Conservation (phyloP, 192 early-diverging fungal genomes). For the Backusella luteola region DNA sequence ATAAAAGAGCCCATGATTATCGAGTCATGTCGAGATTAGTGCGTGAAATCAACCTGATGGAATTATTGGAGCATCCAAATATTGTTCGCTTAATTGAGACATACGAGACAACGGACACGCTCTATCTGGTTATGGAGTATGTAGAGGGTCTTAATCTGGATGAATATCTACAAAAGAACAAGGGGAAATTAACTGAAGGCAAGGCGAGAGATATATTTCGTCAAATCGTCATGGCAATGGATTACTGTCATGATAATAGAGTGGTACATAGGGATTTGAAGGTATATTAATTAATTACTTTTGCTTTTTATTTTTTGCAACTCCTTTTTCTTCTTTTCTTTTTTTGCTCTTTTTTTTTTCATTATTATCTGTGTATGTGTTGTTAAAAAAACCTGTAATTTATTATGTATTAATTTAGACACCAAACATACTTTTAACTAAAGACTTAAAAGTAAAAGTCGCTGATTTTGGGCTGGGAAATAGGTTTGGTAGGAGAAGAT, state of each 20-base stretch:
- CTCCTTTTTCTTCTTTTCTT: not conserved
- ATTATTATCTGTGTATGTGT: not conserved
- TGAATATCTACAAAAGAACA: slow-evolving; percentile 72
- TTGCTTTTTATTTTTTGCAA: not conserved
- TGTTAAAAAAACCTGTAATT: not conserved
- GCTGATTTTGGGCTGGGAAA: slow-evolving; percentile 94
- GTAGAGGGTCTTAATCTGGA: slow-evolving; percentile 82
- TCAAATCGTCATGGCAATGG: slow-evolving; percentile 76
- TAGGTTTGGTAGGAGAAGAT: slow-evolving; percentile 64
- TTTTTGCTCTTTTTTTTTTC: not conserved
- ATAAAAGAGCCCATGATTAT: slow-evolving; percentile 48
- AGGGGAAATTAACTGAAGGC: slow-evolving; percentile 72
- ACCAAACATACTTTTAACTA: slow-evolving; percentile 84
- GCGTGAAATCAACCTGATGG: slow-evolving; percentile 76
- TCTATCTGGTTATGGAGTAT: slow-evolving; percentile 88
- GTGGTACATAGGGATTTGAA: slow-evolving; percentile 88
- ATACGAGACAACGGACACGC: slow-evolving; percentile 72
- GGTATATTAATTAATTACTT: slow-evolving; percentile 37
- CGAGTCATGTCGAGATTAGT: slow-evolving; percentile 62
- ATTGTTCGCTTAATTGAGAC: slow-evolving; percentile 88
- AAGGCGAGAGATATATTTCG: slow-evolving; percentile 83
- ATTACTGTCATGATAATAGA: slow-evolving; percentile 66
- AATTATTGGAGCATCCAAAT: slow-evolving; percentile 86
- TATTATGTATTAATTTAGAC: slow-evolving; percentile 29
- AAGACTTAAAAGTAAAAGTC: slow-evolving; percentile 67